Conservation (phyloP, 768 basidiomycete genomes). For the Chiua virens region DNA sequence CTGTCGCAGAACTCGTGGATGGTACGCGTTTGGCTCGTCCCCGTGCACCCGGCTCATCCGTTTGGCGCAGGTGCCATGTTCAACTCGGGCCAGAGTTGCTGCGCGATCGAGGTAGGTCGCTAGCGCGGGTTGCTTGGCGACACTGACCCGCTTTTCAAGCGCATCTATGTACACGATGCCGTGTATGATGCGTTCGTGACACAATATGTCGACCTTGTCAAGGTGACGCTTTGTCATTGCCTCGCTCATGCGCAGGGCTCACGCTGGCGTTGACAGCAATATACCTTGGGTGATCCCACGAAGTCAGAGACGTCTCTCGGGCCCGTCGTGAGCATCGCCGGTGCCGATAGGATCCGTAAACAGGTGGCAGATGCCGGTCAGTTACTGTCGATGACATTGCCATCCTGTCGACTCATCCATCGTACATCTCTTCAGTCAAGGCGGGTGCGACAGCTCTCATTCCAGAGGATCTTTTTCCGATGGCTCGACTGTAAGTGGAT, state of each 20-base stretch:
- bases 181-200: slow-evolving; percentile 79
- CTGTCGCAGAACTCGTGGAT: slow-evolving; percentile 85
- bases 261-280: slow-evolving; percentile 45
- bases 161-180: slow-evolving; percentile 91
- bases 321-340: slow-evolving; percentile 88
- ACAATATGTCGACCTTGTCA: slow-evolving; percentile 69
- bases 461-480: slow-evolving; percentile 62
- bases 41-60: background rate
- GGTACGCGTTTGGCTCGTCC: slow-evolving; percentile 45
- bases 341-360: slow-evolving; percentile 80
- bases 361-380: slow-evolving; percentile 84
- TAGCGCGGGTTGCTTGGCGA: background rate
- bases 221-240: slow-evolving; percentile 41
- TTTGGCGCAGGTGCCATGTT: slow-evolving; percentile 73
- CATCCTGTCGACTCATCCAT: background rate
- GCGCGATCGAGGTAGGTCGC: slow-evolving; percentile 74
- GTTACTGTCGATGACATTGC: slow-evolving; percentile 12
- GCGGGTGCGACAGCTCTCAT: slow-evolving; percentile 81
- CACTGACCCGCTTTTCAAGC: slow-evolving; percentile 38
- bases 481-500: slow-evolving; percentile 62
- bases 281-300: slow-evolving; percentile 87
- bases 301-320: slow-evolving; percentile 75
- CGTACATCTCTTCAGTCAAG: slow-evolving; percentile 44
- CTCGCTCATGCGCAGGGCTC: background rate
- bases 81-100: slow-evolving; percentile 98